Evolutionary conservation across 83 land plant genomes (phyloP), one percentile per base, ranked within the genome.

Genomic region (Picea abies): DNA sequence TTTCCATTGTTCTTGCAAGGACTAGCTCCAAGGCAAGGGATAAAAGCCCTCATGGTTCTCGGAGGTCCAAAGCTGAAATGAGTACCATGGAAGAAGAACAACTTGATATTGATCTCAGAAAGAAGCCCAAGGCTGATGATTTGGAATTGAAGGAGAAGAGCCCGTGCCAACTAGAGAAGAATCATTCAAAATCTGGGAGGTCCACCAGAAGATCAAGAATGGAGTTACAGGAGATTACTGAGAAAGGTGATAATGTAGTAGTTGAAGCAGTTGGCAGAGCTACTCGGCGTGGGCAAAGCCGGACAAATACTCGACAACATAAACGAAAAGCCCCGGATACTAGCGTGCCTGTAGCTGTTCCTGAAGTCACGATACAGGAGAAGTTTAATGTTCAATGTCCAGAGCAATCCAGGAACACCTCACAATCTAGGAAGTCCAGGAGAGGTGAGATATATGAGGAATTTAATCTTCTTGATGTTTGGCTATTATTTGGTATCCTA

Each of bases 211-310:
- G 58, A 25, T 35, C 56, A n/a, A 73, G 58, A 44, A 8, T 73
- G 77, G 77, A 73, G 47, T n/a, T 73, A 25, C 77, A 73, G 77
- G 77, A 73, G 11, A 73, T 44, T 47, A 52, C 77, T n/a, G 77
- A 73, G 77, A 52, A 15, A 41, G 39, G 77, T 41, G 77, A 73
- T 41, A 73, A 73, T 73, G 58, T 73, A 47, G 77, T 49, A n/a
- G 77, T 44, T 44, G 77, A 73, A 44, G 56, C 25, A 6, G 25
- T 22, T 73, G 77, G 58, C 7, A 73, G 39, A n/a, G 25, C 58
- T 17, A 73, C 77, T 41, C 44, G 77, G 58, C 52, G 77, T 41
- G 77, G 70, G 35, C 70, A 67, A 32, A 67, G 77, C 77, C 23
- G 56, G 29, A 73, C 77, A 37, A 49, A 73, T 20, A 44, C 56